These are phyloP conservation scores for Eutrema heterophyllum DNA, from an alignment of 345 rosid species.

Conservation along the genomic window DNA sequence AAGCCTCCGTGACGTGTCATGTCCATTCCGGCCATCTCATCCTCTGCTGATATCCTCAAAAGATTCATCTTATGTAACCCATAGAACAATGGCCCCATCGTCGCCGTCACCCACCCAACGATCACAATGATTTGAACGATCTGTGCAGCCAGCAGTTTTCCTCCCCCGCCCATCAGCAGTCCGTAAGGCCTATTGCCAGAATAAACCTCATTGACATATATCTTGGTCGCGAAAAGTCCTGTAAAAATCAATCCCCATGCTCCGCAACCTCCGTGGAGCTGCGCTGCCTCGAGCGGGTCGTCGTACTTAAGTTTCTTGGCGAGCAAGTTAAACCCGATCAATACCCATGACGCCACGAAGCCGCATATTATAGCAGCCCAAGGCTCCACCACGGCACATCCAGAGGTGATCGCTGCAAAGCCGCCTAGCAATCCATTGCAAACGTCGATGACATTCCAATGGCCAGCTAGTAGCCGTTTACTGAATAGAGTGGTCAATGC, in stretches of 20 bases:
- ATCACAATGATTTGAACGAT: constrained; percentile 4
- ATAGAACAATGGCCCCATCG: constrained; percentile 19
- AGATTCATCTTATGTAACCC: constrained; percentile 19
- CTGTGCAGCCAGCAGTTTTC: constrained; percentile 1
- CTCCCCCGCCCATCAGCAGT: constrained; percentile 23
- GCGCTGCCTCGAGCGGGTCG: constrained; percentile 26
- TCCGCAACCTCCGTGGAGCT: constrained; percentile 23
- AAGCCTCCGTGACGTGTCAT: constrained; percentile 24
- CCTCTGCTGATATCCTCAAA: constrained; percentile 5
- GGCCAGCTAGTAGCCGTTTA: constrained; percentile 14
- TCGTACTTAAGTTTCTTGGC: constrained; percentile 21
- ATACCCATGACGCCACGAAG: constrained; percentile 18
- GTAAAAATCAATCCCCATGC: constrained; percentile 25
- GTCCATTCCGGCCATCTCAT: constrained; percentile 20
- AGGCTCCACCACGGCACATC: constrained; percentile 21
- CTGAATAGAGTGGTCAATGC: constrained; percentile 23
- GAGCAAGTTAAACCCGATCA: not conserved
- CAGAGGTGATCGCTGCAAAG: constrained; percentile 12
- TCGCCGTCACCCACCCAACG: constrained; percentile 9
- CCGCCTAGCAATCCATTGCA: constrained; percentile 21
- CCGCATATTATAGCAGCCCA: constrained; percentile 24
- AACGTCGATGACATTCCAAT: constrained; percentile 11
- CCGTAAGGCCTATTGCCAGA: constrained; percentile 11
- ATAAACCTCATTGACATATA: constrained; percentile 15
- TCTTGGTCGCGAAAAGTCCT: constrained; percentile 13